Base-by-base conservation (phyloP, 176 grass and related monocot genomes). In the Paspalum vaginatum region DNA sequence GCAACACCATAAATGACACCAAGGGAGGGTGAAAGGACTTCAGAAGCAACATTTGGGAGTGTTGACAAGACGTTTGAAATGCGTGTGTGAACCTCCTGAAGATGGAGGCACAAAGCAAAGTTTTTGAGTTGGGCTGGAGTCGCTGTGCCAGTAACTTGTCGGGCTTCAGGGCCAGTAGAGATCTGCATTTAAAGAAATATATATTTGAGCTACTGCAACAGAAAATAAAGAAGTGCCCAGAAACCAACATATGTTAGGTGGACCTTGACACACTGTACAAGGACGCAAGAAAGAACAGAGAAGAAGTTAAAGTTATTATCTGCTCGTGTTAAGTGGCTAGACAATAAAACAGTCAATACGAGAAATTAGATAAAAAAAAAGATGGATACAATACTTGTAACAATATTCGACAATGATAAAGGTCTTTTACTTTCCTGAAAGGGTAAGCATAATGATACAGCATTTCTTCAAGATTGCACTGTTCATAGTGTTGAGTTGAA, bases 71-170 rank as follows among this genome's bases (percentile, higher is more conserved):
- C 79, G 53, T 68, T 84, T 43, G 93, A 93, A 78, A 95, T 91
- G 74, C 82, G 88, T 38, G 88, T 88, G 80, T 95, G 90, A 65
- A 99, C 84, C 79, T 99, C 96, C 86, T 99, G 96, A 58, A 99
- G 88, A 82, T 95, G 93, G 81, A 91, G 88, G 69, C 90, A 99
- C 52, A 99, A 83, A 79, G 88, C 87, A 78, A 99, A 99, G 71
- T 95, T 99, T 78, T 95, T 99, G 3, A 99, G 79, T 85, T 99
- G 96, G 70, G 93, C 86, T 72, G 91, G 74, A 86, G 84, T 99
- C 50, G 80, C 90, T 69, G 88, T 81, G 50, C 93, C 76, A 21
- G 87, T 89, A 67, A 99, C 88, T 85, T 99, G 96, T 32, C 88
- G 85, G 6, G 96, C 88, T 89, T 99, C 96, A 50, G 84, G 88